These are phyloP conservation scores for Pseudoscleropodium purum DNA, from an alignment of 225 moss, liverwort and hornwort genomes.

Conservation along the genomic window DNA sequence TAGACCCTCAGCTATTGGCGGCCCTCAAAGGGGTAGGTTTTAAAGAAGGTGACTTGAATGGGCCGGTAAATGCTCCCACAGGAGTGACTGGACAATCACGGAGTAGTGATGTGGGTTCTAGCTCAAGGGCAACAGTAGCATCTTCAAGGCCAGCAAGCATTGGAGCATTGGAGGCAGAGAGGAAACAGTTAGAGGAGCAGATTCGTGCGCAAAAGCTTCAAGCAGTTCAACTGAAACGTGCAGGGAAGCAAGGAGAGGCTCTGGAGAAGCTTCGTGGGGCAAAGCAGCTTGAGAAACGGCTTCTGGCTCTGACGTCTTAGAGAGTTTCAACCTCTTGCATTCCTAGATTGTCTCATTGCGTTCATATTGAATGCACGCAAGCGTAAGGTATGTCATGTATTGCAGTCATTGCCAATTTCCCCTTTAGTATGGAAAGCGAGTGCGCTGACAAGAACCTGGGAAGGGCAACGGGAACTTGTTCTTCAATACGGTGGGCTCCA, in stretches of 20 bases:
- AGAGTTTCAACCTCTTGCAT: background rate
- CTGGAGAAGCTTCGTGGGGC: constrained; percentile 77
- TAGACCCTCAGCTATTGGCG: constrained; percentile 87
- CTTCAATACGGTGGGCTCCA: background rate
- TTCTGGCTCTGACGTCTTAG: constrained; percentile 36
- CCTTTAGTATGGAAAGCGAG: background rate
- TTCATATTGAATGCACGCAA: background rate
- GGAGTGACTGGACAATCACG: constrained; percentile 6
- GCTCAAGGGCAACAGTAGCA: background rate
- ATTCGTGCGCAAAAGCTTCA: constrained; percentile 74
- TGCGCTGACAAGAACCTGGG: background rate
- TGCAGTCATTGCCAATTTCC: background rate
- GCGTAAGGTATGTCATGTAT: background rate
- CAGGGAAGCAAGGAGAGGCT: constrained; percentile 79
- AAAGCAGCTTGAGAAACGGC: constrained; percentile 84
- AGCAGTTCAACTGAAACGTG: constrained; percentile 83
- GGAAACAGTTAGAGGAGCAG: constrained; percentile 60
- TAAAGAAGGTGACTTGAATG: constrained; percentile 49
- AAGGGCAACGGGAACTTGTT: background rate
- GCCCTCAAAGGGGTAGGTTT: constrained; percentile 85
- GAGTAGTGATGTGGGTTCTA: constrained; percentile 15
- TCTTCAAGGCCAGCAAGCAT: background rate
- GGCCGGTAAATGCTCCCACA: background rate
- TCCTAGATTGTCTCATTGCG: background rate
- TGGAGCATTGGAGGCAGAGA: constrained; percentile 32